Evolutionary conservation across 129 eudicot species (phyloP).

Genomic region (Ambrosia artemisiifolia): DNA sequence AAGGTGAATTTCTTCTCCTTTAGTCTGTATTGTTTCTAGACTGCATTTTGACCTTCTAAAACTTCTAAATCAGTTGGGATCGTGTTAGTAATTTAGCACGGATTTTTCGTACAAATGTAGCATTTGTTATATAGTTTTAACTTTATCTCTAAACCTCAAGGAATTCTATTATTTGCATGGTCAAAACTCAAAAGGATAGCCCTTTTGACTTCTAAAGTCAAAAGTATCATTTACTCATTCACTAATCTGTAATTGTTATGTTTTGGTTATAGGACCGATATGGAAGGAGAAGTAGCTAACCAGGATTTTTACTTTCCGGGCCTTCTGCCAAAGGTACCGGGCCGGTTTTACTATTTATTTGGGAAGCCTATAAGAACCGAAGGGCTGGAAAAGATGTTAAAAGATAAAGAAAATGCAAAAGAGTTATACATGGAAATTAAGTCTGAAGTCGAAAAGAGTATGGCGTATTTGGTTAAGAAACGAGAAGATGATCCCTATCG

Average conservation of each 20-base stretch:
- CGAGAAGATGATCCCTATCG: constrained; percentile 88
- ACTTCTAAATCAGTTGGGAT: not conserved
- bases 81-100: not conserved
- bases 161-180: too few relatives aligned
- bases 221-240: not conserved
- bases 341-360: constrained; percentile 77
- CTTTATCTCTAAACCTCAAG: not conserved
- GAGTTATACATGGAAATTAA: constrained; percentile 72
- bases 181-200: too few relatives aligned
- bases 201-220: constrained; percentile 1
- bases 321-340: constrained; percentile 77
- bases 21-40: not conserved
- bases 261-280: constrained; percentile 43
- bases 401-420: constrained; percentile 63
- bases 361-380: constrained; percentile 79
- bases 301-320: constrained; percentile 67
- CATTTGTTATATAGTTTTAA: not conserved
- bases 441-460: constrained; percentile 62
- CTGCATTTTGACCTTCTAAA: constrained; percentile 8
- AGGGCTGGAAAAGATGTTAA: constrained; percentile 55
- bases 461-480: constrained; percentile 72
- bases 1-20: constrained; percentile 43
- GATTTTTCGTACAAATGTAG: too few relatives aligned
- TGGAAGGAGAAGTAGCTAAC: constrained; percentile 76
- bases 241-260: not conserved